phyloP scores from a whole-genome alignment of 192 early-diverging fungal species.

The Spinellus fusiger region DNA sequence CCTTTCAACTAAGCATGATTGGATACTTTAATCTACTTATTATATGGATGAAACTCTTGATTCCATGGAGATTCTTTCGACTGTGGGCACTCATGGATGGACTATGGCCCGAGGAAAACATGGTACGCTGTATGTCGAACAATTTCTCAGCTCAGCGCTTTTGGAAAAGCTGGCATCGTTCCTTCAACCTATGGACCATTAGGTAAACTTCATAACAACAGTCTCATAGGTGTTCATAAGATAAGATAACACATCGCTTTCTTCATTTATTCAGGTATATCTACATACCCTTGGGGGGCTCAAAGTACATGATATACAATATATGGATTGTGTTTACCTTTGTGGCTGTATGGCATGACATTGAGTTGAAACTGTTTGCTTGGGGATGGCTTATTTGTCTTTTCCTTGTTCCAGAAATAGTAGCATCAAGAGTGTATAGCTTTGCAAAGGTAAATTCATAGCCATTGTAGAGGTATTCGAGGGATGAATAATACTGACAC shows the following conservation, averaged over 20 bases:
- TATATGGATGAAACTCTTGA: constrained; percentile 93
- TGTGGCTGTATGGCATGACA: constrained; percentile 98
- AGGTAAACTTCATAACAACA: too few species aligned
- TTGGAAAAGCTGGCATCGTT: constrained; percentile 96
- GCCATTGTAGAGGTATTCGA: neutral
- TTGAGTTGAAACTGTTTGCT: constrained; percentile 72
- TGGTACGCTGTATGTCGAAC: constrained; percentile 94
- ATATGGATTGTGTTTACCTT: constrained; percentile 90
- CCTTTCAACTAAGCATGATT: constrained; percentile 79
- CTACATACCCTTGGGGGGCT: constrained; percentile 90
- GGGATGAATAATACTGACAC: neutral
- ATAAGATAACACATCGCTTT: too few species aligned
- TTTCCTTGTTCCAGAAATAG: constrained; percentile 81
- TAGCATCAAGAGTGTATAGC: constrained; percentile 53
- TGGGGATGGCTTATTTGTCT: constrained; percentile 91
- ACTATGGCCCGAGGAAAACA: constrained; percentile 86
- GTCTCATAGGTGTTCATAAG: too few species aligned
- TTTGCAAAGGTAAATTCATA: constrained; percentile 37
- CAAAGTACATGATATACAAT: constrained; percentile 62
- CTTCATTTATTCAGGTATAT: too few species aligned
- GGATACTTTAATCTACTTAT: constrained; percentile 85
- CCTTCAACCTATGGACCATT: constrained; percentile 87
- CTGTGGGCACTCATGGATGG: constrained; percentile 95
- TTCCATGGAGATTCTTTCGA: constrained; percentile 97
- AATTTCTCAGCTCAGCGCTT: constrained; percentile 92